Conservation (phyloP, 176 grass and related monocot genomes). For the Panicum miliaceum region DNA sequence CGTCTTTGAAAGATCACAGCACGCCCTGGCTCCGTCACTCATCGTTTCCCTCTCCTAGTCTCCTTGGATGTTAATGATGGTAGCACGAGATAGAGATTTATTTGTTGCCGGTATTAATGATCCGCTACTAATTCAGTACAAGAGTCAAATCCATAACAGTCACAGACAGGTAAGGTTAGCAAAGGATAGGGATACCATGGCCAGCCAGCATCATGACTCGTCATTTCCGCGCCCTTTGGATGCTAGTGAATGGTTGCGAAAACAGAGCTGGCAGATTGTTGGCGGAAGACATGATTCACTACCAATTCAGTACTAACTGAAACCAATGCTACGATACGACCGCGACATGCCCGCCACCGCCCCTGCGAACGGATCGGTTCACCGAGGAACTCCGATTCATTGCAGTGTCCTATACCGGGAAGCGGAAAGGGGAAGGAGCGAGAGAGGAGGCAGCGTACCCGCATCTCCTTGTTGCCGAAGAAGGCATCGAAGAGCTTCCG, state of each 20-base stretch:
- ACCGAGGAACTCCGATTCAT: background rate
- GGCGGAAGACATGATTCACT: background rate
- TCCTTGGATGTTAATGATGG: background rate
- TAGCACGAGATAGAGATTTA: background rate
- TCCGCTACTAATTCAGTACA: background rate
- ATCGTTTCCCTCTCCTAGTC: background rate
- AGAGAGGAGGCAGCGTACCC: constrained; percentile 43
- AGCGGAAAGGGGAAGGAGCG: background rate
- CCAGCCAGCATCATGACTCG: background rate
- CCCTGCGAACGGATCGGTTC: background rate
- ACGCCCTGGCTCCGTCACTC: background rate
- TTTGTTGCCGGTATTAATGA: background rate
- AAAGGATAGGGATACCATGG: background rate
- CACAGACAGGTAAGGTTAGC: background rate
- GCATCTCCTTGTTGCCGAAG: constrained; percentile 96
- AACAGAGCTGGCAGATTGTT: background rate
- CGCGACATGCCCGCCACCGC: background rate
- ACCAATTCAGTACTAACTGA: background rate
- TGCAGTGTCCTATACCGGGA: background rate
- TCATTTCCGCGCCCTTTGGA: background rate
- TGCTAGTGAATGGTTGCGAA: background rate
- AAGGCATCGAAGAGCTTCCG: constrained; percentile 99
- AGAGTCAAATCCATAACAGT: background rate
- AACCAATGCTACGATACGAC: background rate
- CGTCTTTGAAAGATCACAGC: background rate